A percentile compares a stretch with the other conserved stretches of the same genome.
phyloP scores from a whole-genome alignment of 495 filamentous ascomycete genomes.

The Aspergillus panamensis region DNA sequence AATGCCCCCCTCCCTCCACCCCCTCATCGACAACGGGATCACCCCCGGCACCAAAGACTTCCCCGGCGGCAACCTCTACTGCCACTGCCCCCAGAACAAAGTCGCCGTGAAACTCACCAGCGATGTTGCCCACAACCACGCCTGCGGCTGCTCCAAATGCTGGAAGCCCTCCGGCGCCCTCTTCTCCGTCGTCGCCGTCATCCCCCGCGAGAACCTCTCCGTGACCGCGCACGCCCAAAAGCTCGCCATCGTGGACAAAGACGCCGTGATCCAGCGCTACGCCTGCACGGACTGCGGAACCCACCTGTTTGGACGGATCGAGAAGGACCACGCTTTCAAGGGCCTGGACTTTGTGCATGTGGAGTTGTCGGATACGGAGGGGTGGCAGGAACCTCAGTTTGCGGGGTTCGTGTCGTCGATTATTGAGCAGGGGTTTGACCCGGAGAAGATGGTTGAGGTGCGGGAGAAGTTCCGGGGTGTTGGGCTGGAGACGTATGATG shows the following conservation, averaged over 20 bases:
- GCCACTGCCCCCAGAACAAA: constrained; percentile 48
- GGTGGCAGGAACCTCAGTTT: constrained; percentile 63
- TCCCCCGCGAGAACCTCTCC: constrained; percentile 43
- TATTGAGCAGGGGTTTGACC: constrained; percentile 59
- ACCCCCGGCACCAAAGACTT: constrained; percentile 43
- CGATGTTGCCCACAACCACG: constrained; percentile 61
- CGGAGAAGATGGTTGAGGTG: constrained; percentile 48
- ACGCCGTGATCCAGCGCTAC: constrained; percentile 53
- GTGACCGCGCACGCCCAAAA: constrained; percentile 52
- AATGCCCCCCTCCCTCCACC: constrained; percentile 48
- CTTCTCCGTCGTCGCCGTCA: constrained; percentile 57
- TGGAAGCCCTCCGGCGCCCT: constrained; percentile 57
- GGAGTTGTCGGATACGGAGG: constrained; percentile 51
- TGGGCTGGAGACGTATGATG: constrained; percentile 56
- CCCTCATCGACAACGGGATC: constrained; percentile 55
- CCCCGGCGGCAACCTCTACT: constrained; percentile 52
- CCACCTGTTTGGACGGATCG: constrained; percentile 58
- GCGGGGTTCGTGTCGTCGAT: constrained; percentile 58
- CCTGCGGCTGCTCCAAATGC: constrained; percentile 63
- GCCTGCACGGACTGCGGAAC: constrained; percentile 55
- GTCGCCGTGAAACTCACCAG: constrained; percentile 49
- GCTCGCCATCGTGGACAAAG: constrained; percentile 49
- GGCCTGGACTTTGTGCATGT: constrained; percentile 61
- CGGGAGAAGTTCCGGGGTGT: constrained; percentile 42
- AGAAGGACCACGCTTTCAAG: constrained; percentile 57